phyloP scores from a whole-genome alignment of 345 rosid species.

The Clausena lansium region DNA sequence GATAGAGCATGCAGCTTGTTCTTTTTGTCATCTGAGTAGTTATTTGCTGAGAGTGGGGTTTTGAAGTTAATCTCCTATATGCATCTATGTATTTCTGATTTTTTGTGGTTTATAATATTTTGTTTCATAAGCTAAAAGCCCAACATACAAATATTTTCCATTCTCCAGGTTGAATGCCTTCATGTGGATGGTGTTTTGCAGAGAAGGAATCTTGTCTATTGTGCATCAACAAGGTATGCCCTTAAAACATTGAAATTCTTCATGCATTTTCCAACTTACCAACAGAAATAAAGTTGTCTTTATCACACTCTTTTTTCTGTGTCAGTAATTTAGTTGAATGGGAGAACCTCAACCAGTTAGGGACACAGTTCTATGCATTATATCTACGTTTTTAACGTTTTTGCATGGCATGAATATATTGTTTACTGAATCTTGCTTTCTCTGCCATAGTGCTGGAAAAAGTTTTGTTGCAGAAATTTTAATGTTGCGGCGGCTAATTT shows the following conservation, averaged over 20 bases:
- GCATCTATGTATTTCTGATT: neutral
- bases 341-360: constrained; percentile 3
- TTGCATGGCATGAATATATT: neutral
- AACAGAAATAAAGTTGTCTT: neutral
- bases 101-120: neutral
- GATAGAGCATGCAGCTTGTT: neutral
- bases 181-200: constrained; percentile 92
- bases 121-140: constrained; percentile 11
- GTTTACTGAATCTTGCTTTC: constrained; percentile 22
- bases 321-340: neutral
- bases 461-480: constrained; percentile 98
- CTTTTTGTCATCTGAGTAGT: neutral
- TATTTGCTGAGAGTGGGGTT: neutral
- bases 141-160: neutral
- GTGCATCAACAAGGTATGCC: constrained; percentile 96
- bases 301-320: constrained; percentile 2
- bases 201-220: constrained; percentile 85
- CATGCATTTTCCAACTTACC: neutral
- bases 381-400: neutral
- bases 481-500: constrained; percentile 84
- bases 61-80: neutral
- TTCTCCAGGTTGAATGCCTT: constrained; percentile 89
- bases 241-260: constrained; percentile 12
- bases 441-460: constrained; percentile 81
- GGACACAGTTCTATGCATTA: neutral